Evolutionary conservation across 768 basidiomycete genomes (phyloP).

Genomic region (Megacollybia marginata): DNA sequence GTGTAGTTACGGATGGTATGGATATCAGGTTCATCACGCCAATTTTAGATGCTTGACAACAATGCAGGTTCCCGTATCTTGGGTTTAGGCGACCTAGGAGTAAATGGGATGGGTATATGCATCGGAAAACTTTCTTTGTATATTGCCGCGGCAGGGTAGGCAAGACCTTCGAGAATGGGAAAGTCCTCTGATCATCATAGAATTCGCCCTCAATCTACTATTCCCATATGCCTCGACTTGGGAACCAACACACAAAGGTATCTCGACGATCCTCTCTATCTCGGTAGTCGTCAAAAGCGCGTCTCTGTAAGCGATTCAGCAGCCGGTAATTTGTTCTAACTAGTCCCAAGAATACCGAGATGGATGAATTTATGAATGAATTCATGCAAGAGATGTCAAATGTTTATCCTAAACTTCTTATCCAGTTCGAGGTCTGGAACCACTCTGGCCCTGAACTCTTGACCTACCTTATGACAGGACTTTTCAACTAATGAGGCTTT

Average conservation of each 20-base stretch:
- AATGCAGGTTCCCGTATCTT: slow-evolving; percentile 74
- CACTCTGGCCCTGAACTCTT: not conserved
- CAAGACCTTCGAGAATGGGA: slow-evolving; percentile 6
- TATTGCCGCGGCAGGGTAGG: slow-evolving; percentile 82
- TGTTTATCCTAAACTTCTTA: slow-evolving; percentile 72
- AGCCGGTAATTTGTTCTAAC: not conserved
- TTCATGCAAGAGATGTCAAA: slow-evolving; percentile 79
- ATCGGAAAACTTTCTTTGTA: slow-evolving; percentile 93
- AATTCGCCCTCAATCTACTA: slow-evolving; percentile 67
- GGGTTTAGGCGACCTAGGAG: slow-evolving; percentile 56
- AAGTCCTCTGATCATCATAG: slow-evolving; percentile 14
- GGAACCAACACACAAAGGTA: slow-evolving; percentile 81
- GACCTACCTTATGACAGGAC: slow-evolving; percentile 39
- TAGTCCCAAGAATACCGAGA: slow-evolving; percentile 38
- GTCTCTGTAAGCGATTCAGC: slow-evolving; percentile 16
- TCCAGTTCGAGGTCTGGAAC: slow-evolving; percentile 70
- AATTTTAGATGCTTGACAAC: not conserved
- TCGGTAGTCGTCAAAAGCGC: slow-evolving; percentile 73
- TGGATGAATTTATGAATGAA: slow-evolving; percentile 85
- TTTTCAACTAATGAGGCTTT: slow-evolving; percentile 92
- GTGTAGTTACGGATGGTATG: slow-evolving; percentile 86
- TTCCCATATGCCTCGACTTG: slow-evolving; percentile 83
- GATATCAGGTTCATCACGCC: slow-evolving; percentile 1
- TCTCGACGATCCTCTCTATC: slow-evolving; percentile 83
- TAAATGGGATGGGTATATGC: slow-evolving; percentile 66